Evolutionary conservation across 352 stramenopile species (phyloP).

Genomic region (Globisporangium ultimum): DNA sequence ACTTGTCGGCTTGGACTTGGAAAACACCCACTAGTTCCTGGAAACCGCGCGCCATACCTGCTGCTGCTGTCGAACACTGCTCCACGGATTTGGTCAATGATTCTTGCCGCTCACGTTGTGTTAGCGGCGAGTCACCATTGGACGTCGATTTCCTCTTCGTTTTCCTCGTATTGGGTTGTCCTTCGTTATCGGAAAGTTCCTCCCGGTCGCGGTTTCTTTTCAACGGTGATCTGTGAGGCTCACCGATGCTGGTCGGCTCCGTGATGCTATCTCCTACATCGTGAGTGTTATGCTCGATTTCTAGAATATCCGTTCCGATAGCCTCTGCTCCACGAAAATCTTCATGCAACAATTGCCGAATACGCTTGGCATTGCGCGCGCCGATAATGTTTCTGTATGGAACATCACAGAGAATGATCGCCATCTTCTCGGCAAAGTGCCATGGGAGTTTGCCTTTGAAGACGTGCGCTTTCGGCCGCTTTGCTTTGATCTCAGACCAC

Average conservation of each 20-base stretch:
- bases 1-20: slow-evolving; percentile 26
- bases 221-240: neutral
- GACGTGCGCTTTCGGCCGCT: slow-evolving; percentile 42
- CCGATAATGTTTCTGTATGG: slow-evolving; percentile 15
- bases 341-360: slow-evolving; percentile 21
- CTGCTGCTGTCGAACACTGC: slow-evolving; percentile 43
- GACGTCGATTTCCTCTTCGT: neutral
- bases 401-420: slow-evolving; percentile 33
- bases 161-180: neutral
- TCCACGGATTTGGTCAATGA: slow-evolving; percentile 41
- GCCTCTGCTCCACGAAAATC: neutral
- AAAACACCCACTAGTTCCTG: slow-evolving; percentile 37
- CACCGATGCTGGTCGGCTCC: neutral
- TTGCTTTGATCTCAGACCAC: slow-evolving; percentile 40
- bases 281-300: slow-evolving; percentile 4
- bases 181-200: slow-evolving; percentile 17
- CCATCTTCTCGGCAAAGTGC: slow-evolving; percentile 45
- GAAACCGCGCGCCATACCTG: slow-evolving; percentile 38
- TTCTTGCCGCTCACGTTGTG: slow-evolving; percentile 1
- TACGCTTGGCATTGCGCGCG: slow-evolving; percentile 13
- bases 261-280: neutral
- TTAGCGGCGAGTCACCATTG: neutral
- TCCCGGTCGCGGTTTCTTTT: slow-evolving; percentile 6
- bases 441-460: slow-evolving; percentile 62
- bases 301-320: neutral